Conservation (phyloP, 345 rosid genomes). For the Durio zibethinus region DNA sequence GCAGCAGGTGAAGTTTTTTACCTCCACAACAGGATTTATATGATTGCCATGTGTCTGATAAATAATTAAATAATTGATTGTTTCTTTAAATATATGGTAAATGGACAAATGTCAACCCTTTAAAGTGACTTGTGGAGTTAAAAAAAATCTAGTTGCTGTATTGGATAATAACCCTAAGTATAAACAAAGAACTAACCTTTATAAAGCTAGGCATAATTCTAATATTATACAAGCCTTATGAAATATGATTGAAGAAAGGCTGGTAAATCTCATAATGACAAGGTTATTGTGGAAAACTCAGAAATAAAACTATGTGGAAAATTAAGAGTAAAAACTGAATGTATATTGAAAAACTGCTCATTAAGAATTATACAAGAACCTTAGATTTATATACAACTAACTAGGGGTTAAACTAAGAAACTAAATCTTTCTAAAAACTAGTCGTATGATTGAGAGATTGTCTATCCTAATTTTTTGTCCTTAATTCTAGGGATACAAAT, state of each 20-base stretch:
- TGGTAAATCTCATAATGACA: not conserved
- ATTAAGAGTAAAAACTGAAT: no score
- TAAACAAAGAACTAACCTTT: not conserved
- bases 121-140: not conserved
- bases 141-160: not conserved
- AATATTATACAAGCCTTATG: conserved; percentile 9
- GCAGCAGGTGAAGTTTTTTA: not conserved
- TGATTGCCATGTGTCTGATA: not conserved
- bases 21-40: not conserved
- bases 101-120: not conserved
- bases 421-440: no score
- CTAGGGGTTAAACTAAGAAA: no score
- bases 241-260: not conserved
- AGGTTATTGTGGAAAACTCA: no score
- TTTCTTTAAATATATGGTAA: not conserved
- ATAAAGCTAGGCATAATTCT: not conserved
- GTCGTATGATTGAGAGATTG: no score
- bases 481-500: no score
- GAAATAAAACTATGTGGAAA: no score
- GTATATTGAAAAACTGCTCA: no score
- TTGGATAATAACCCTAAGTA: not conserved
- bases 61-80: not conserved
- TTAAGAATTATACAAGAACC: no score
- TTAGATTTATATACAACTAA: no score
- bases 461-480: no score